Base-by-base conservation (phyloP, 2,329 filamentous ascomycete genomes). In the Penicillium griseofulvum region DNA sequence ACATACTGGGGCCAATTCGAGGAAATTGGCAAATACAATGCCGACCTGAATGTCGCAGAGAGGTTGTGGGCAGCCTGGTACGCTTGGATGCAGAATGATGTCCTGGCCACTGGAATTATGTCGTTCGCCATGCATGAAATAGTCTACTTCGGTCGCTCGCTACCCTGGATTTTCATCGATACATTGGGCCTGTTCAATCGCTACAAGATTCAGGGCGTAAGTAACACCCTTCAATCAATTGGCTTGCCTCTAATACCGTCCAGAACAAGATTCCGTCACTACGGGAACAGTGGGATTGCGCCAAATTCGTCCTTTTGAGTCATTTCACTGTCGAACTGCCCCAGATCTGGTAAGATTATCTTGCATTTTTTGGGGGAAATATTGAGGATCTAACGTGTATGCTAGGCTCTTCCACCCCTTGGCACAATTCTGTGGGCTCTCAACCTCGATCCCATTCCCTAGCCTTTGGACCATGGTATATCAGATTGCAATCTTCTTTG, bases 241-340 rank as follows among this genome's bases (percentile, higher is more conserved):
- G 12, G 5, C 1, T 19, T 22, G 37, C n/a, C 26, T 37, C 55
- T 54, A 63, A 46, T 31, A 7, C 19, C 3, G 7, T 24, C 41
- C 63, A 87, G 83, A 76, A 81, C 78, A 97, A 97, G 82, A 86
- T 96, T 42, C 94, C 94, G 10, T 96, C 91, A n/a, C 81, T 88
- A 51, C 88, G 86, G 71, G 94, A 99, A 76, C 94, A 99, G 77
- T 96, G 90, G 86, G 85, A 92, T 70, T 99, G 94, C 79, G 92
- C 94, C 57, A 87, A 86, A 74, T 87, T 97, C 64, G 94, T 99
- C 61, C 88, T 99, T 62, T 80, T 97, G 68, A 92, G 87, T 73
- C 94, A 99, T 76, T 96, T 97, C 78, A 97, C 94, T 64, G 94
- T 97, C 74, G 94, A 99, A 78, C 85, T 99, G 36, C 94, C 94